Evolutionary conservation across 805 yeast species (phyloP).

Genomic region (Priceomyces haplophilus): DNA sequence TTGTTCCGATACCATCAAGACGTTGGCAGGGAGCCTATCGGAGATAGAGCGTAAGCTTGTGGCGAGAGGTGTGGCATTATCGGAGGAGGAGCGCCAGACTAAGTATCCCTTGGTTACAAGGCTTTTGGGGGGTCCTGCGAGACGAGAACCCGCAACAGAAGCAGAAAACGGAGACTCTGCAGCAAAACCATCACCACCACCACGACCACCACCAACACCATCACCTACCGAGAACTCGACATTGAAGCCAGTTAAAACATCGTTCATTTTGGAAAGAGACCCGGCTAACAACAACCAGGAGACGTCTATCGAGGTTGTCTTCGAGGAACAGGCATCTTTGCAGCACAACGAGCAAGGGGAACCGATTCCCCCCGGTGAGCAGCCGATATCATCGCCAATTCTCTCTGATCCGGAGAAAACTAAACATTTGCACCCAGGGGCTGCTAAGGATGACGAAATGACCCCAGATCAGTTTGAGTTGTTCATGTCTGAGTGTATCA

Average conservation of each 20-base stretch:
- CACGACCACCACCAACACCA: too few relatives aligned
- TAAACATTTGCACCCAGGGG: neutral
- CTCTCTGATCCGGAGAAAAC: too few relatives aligned
- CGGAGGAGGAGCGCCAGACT: conserved; percentile 2
- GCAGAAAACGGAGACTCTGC: conserved; percentile 1
- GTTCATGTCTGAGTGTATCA: conserved; percentile 31
- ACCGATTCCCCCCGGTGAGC: too few relatives aligned
- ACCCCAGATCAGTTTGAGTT: conserved; percentile 28
- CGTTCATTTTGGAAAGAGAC: too few relatives aligned
- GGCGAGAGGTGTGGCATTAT: neutral
- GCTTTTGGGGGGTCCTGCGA: conserved; percentile 2
- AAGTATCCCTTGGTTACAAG: conserved; percentile 14
- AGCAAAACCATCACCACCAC: too few relatives aligned
- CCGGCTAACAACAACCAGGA: too few relatives aligned
- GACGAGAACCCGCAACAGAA: neutral
- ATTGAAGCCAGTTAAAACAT: too few relatives aligned
- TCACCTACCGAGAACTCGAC: too few relatives aligned
- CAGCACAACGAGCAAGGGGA: too few relatives aligned
- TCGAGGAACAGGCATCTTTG: too few relatives aligned
- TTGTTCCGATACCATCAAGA: conserved; percentile 13
- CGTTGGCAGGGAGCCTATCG: conserved; percentile 10
- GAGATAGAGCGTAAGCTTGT: conserved; percentile 11
- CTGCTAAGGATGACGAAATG: conserved; percentile 9
- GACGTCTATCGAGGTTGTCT: too few relatives aligned
- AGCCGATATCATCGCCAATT: too few relatives aligned